Base-by-base conservation (phyloP, 768 basidiomycete genomes). In the Fistulinella prunicolor region DNA sequence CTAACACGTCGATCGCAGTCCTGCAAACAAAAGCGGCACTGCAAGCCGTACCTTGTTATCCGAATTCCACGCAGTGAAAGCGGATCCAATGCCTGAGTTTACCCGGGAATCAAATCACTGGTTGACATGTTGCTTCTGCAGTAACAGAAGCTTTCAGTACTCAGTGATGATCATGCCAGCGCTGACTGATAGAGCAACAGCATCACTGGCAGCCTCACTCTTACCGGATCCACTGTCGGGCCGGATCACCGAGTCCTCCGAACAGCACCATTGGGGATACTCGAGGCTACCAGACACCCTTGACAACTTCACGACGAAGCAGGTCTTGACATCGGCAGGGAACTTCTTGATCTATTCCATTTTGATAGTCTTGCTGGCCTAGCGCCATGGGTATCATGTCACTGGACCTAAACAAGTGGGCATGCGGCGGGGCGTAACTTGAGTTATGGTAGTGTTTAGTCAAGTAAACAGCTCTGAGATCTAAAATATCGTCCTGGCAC, bases 41-140 rank as follows among this genome's bases (percentile, higher is more conserved):
- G 23, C 39, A 21, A 32, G 14, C 32, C 38, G 8, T 42, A 79
- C 82, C 75, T 77, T 83, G 62, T 67, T 78, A 56, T 85, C 84
- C 0, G 83, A 82, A 59, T 81, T 82, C 76, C 79, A 85, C 3
- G 82, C 82, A 51, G 80, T 82, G 5, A 73, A 56, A 16, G 65
- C 35, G 0, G 80, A 72, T 4, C 71, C 75, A 21, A 85, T 61
- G 9, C 66, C 71, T n/a, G n/a, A n/a, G n/a, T n/a, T n/a, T n/a
- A n/a, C n/a, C n/a, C n/a, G n/a, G n/a, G n/a, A n/a, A n/a, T n/a
- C n/a, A n/a, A n/a, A n/a, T n/a, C n/a, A 14, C 23, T 13, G n/a
- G 23, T 34, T 12, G 21, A 38, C 10, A 39, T 38, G 19, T 23
- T 28, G 40, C 16, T 44, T 17, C 6, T 26, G 38, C 7, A 17